Evolutionary conservation across 306 rosid genomes (phyloP).

Genomic region (Fragaria ananassa): DNA sequence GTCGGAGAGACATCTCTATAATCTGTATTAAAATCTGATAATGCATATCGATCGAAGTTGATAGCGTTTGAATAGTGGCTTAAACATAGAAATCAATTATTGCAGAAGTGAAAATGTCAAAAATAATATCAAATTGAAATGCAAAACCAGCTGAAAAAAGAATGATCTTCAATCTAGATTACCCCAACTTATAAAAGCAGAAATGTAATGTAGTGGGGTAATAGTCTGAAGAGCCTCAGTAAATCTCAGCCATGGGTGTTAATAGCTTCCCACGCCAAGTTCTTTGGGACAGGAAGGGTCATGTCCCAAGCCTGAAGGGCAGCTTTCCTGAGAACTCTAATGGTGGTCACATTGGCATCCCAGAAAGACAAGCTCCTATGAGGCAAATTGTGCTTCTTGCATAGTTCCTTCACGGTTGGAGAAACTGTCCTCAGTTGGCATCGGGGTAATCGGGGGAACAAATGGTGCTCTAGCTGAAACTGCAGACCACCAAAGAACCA

Average conservation of each 20-base stretch:
- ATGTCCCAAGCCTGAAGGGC: conserved; percentile 51
- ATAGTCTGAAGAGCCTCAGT: not conserved
- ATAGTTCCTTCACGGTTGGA: conserved; percentile 57
- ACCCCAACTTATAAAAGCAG: conserved; percentile 13
- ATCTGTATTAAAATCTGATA: not conserved
- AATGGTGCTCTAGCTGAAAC: conserved; percentile 54
- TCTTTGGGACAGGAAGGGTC: conserved; percentile 43
- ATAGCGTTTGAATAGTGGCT: not conserved
- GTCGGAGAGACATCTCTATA: not conserved
- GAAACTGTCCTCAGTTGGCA: conserved; percentile 64
- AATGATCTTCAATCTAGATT: not conserved
- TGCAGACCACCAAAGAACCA: conserved; percentile 84
- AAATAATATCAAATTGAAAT: conserved; percentile 2
- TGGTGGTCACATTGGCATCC: conserved; percentile 55
- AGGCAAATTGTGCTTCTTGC: conserved; percentile 79
- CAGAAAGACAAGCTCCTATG: conserved; percentile 57
- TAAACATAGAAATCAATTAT: not conserved
- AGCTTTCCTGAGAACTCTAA: conserved; percentile 53
- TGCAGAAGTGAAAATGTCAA: not conserved
- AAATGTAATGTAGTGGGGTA: not conserved
- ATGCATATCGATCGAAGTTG: not conserved
- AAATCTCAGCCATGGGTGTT: conserved; percentile 40
- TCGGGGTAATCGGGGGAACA: conserved; percentile 54
- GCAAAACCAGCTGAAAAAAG: conserved; percentile 2
- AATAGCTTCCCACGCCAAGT: conserved; percentile 72